A percentile compares a stretch with the other conserved stretches of the same genome.
Evolutionary conservation across 345 rosid genomes (phyloP).

Genomic region (Rhodamnia argentea): DNA sequence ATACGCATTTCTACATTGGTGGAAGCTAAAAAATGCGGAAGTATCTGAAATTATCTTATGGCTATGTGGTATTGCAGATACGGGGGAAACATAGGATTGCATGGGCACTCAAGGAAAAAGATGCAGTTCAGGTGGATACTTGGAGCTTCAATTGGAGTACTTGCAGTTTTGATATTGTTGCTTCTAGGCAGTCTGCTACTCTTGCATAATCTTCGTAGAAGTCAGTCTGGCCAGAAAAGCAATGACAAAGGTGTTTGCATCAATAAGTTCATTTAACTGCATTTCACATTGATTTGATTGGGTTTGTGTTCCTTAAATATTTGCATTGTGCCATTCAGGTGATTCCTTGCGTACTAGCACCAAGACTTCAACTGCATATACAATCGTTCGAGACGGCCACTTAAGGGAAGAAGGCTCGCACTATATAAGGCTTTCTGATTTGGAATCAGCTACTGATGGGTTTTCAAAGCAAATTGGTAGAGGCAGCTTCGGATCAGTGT

Average conservation of each 20-base stretch:
- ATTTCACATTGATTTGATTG: neutral
- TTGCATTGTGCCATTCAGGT: constrained; percentile 27
- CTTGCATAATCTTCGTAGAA: constrained; percentile 28
- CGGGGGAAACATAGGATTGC: constrained; percentile 50
- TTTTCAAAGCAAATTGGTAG: constrained; percentile 76
- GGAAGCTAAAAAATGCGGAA: neutral
- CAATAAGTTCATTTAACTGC: neutral
- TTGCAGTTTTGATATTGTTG: constrained; percentile 38
- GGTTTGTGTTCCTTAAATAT: neutral
- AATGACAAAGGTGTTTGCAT: constrained; percentile 37
- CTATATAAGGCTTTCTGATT: constrained; percentile 54
- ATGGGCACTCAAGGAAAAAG: constrained; percentile 28
- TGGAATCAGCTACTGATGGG: constrained; percentile 69
- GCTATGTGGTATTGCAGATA: constrained; percentile 39
- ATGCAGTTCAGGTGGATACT: constrained; percentile 35
- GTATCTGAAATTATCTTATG: neutral
- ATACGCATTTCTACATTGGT: neutral
- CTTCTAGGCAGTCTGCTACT: constrained; percentile 38
- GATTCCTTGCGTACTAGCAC: constrained; percentile 27
- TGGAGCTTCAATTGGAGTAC: constrained; percentile 45
- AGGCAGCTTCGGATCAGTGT: constrained; percentile 94
- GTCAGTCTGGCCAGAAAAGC: constrained; percentile 10
- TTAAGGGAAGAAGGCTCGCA: constrained; percentile 76
- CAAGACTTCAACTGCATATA: constrained; percentile 42
- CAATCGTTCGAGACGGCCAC: constrained; percentile 53